Conservation (phyloP, 208 protist species). For the Acanthamoeba royreba region DNA sequence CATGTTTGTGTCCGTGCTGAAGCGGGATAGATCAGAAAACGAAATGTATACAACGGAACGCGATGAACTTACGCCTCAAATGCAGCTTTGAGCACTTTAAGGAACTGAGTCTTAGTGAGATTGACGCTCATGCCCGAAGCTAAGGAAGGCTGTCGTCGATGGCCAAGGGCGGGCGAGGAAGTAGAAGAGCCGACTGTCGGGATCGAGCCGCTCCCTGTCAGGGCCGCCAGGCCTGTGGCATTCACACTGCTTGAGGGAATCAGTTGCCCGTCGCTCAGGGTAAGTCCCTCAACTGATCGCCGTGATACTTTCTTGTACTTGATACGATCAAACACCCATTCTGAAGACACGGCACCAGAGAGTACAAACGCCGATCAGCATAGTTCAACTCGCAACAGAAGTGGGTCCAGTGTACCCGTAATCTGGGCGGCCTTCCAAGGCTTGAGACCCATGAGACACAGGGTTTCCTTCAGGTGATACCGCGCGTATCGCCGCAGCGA, state of each 20-base stretch:
- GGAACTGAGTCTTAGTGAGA: slow-evolving; percentile 28
- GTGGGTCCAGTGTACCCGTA: background rate
- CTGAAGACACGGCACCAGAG: background rate
- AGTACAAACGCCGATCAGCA: background rate
- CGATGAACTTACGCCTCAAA: background rate
- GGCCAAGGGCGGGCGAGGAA: background rate
- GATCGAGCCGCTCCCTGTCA: background rate
- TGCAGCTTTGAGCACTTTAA: background rate
- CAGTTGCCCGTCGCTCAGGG: background rate
- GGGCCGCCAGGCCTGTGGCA: background rate
- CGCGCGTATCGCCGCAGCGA: slow-evolving; percentile 31
- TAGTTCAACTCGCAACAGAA: background rate
- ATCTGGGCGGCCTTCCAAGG: slow-evolving; percentile 34
- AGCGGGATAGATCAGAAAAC: background rate
- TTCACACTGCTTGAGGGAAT: background rate
- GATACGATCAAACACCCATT: slow-evolving; percentile 42
- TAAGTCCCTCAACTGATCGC: background rate
- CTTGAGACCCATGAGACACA: slow-evolving; percentile 37
- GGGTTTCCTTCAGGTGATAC: slow-evolving; percentile 31
- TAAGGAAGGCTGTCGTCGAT: background rate
- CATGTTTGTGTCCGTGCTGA: background rate
- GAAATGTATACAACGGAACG: background rate
- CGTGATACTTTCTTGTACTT: slow-evolving; percentile 20
- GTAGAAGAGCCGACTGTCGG: background rate
- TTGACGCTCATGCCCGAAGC: slow-evolving; percentile 18